A percentile compares a stretch with the other conserved stretches of the same genome.
phyloP scores from a whole-genome alignment of 1,139 yeast species.

The Yamadazyma trypodendri region DNA sequence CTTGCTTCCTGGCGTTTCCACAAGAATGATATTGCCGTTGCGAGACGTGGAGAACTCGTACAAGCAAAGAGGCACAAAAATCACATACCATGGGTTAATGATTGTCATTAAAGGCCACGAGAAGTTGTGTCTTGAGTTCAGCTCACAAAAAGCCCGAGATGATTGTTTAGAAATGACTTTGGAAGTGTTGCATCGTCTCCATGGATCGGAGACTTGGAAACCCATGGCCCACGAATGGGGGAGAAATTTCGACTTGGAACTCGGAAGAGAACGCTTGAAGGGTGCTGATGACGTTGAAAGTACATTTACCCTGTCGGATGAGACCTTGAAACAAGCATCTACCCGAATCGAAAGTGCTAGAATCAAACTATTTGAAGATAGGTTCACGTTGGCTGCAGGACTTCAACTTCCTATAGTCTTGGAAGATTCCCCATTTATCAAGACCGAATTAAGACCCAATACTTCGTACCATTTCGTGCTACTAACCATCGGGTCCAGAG shows the following conservation, averaged over 20 bases:
- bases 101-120: constrained; percentile 72
- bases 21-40: constrained; percentile 83
- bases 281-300: constrained; percentile 8
- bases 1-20: constrained; percentile 71
- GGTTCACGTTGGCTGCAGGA: constrained; percentile 57
- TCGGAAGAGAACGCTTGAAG: constrained; percentile 17
- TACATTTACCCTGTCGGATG: constrained; percentile 13
- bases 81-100: constrained; percentile 62
- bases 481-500: constrained; percentile 89
- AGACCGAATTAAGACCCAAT: constrained; percentile 52
- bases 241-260: constrained; percentile 19
- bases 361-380: constrained; percentile 61
- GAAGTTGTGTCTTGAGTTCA: constrained; percentile 74
- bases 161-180: constrained; percentile 64
- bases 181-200: constrained; percentile 46
- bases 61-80: constrained; percentile 53
- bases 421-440: constrained; percentile 60
- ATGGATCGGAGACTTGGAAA: constrained; percentile 25
- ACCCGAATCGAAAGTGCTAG: constrained; percentile 47
- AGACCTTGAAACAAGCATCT: constrained; percentile 20
- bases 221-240: constrained; percentile 34
- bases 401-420: constrained; percentile 64
- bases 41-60: constrained; percentile 66
- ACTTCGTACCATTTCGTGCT: constrained; percentile 62
- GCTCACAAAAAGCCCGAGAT: constrained; percentile 63